Evolutionary conservation across 1,284 basidiomycete species (phyloP), one percentile per base, ranked within the genome.

Genomic region (Rhodotorula sp.): DNA sequence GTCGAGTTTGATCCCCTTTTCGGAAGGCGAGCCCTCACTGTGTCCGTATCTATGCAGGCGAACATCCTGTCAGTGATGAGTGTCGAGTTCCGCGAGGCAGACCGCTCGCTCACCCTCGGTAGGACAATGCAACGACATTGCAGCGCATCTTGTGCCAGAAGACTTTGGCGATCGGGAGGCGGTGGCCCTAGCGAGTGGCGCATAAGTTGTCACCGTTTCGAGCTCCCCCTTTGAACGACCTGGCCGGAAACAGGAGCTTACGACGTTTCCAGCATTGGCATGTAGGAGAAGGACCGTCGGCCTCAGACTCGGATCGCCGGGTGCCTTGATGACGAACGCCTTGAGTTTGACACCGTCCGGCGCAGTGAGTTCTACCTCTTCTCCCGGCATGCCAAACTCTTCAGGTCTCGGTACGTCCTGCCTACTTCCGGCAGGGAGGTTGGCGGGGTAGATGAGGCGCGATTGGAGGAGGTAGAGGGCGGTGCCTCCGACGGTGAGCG

Each of bases 251-350:
- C 5, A 14, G 44, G n/a, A 30, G 64, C 75, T 45, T 33, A 78
- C 77, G 30, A 79, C 76, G 91, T 91, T 61, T 88, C 92, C 64
- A 82, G 84, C 93, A 78, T 95, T 95, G 17, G 93, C 93, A 76
- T 95, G 93, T 74, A 95, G 92, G 87, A 95, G 91, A 65, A 95
- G 80, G 2, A 95, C 84, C 0, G 92, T 95, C 2, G 93, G 93
- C 24, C 91, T 60, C 2, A 68, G 49, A 17, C 26, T 60, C 30
- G 72, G 67, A 3, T 51, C 60, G 6, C 62, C 64, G 70, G 65
- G 60, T 22, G 66, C 61, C 78, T 84, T 80, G 46, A 91, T 83
- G 12, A 90, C 79, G 79, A 87, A 91, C 24, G 85, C 86, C 69
- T 84, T 84, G 57, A 91, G 80, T 57, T 84, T 84, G 63, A 89